Evolutionary conservation across 495 filamentous ascomycete genomes (phyloP).

Genomic region (Cryomyces minteri): DNA sequence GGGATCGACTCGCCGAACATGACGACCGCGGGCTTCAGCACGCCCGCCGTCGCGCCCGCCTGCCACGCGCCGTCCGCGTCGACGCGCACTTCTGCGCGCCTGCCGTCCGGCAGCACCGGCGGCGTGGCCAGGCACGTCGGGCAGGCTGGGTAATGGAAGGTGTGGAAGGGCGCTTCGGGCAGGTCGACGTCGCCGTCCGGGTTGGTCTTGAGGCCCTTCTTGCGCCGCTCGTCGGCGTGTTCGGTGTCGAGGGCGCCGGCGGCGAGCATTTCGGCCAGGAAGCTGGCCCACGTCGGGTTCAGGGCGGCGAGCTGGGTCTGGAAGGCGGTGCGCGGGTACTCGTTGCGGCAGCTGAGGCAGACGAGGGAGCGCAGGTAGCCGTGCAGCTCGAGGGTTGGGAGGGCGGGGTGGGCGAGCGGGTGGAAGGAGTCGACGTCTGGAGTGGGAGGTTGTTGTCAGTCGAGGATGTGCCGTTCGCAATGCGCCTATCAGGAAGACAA

Average conservation of each 20-base stretch:
- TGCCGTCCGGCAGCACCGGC: conserved; percentile 38
- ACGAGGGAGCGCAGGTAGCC: conserved; percentile 67
- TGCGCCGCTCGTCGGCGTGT: conserved; percentile 48
- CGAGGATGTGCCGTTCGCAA: not conserved
- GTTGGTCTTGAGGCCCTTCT: conserved; percentile 61
- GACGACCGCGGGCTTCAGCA: conserved; percentile 78
- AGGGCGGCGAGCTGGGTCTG: conserved; percentile 57
- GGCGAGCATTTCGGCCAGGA: conserved; percentile 49
- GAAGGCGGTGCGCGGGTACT: conserved; percentile 39
- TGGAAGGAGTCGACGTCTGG: conserved; percentile 87
- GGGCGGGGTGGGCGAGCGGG: conserved; percentile 48
- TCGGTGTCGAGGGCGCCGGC: conserved; percentile 61
- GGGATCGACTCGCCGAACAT: conserved; percentile 93
- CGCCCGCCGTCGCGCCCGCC: conserved; percentile 34
- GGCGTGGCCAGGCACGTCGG: conserved; percentile 56
- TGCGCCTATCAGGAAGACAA: not conserved
- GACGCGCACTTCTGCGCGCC: conserved; percentile 38
- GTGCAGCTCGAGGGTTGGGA: conserved; percentile 72
- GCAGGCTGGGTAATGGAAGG: conserved; percentile 84
- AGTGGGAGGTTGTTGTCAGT: not conserved
- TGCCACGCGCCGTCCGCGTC: conserved; percentile 70
- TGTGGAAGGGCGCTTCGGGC: conserved; percentile 69
- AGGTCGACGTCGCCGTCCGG: conserved; percentile 91
- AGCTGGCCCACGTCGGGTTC: conserved; percentile 75
- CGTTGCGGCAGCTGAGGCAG: conserved; percentile 48